Evolutionary conservation across 75 land plant species (phyloP), one percentile per base, ranked within the genome.

Genomic region (Cunninghamia lanceolata): DNA sequence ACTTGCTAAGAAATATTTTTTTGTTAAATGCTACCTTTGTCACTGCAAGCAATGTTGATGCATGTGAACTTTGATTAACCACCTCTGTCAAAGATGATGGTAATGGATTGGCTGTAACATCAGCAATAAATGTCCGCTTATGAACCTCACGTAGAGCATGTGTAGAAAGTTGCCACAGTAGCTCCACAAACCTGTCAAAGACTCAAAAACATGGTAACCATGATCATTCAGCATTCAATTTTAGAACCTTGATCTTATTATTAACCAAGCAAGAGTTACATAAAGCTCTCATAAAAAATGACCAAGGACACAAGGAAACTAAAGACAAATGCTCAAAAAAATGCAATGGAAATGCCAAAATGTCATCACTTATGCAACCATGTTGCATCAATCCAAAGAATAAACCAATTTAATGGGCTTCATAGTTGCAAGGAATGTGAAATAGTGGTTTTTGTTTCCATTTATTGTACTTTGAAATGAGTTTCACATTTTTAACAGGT

Each of bases 121-220:
- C 99, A 85, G 94, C 91, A 40, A 95, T 80, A 89, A 96, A 98
- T 17, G 90, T 93, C 34, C 99, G 91, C 81, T 91, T 89, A 82
- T 98, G 97, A 63, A 98, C 99, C 90, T 98, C 99, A 70, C 97
- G 89, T 86, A 96, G 87, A 50, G 99, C 99, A 92, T 98, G 99
- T 83, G 98, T 91, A 85, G 99, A 98, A 83, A 98, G 94, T 86
- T 98, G 99, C 99, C 99, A 98, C 73, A 98, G 77, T 47, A 98
- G 94, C 88, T 98, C 99, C 54, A 98, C 99, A 89, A 98, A 98
- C 87, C 99, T 98, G 91, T 85, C 85, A 82, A 42, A 40, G 43
- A 74, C 81, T 50, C 53, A 50, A 50, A n/a, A 35, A 77, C 42
- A 39, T 40, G n/a, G n/a, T 43, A 80, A 80, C 30, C 28, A 45